Base-by-base conservation (phyloP, 257 asterid genomes). In the Coffea canephora region DNA sequence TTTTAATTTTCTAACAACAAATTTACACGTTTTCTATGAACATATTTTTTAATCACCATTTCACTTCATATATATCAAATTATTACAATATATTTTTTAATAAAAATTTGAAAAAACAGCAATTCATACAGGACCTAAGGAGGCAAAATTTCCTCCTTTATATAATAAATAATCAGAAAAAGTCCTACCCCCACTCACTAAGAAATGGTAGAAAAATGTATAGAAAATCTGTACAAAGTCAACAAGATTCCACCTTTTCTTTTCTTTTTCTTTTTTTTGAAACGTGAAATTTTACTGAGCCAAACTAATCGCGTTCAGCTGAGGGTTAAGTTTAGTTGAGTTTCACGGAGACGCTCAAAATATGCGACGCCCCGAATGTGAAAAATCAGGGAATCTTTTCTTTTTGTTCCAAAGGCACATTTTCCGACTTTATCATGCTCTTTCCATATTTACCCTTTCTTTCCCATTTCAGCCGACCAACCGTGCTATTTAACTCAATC, bases 351-450 rank as follows among this genome's bases (percentile, higher is more conserved):
- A 70, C 75, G 19, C 59, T 46, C 31, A 74, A 71, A 78, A 79
- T 88, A 90, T 71, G 90, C 87, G 86, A 82, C 86, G 89, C 75
- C 86, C 79, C 88, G 89, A 83, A 71, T 50, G 83, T 86, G 90
- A 71, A 77, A 81, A 84, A 77, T 65, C 62, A 71, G 41, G 78
- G 88, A 88, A 88, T 88, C 87, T 75, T 73, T 74, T 4, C 75
- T 73, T 74, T 67, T 48, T 41, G 66, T 75, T 64, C 66, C 45
- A 10, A 46, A 43, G 9, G 62, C 71, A 45, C 39, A 61, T 57
- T 79, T 55, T 25, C 34, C 12, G 43, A 21, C 39, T 36, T 71
- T 43, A 62, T 74, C 74, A 21, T 5, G 3, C 16, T 14, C 41
- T 80, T 71, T 73, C 82, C 87, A 1, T n/a, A 39, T 80, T 15